Base-by-base conservation (phyloP, 1,139 yeast species). In the Kurtzmaniella quercitrusa region DNA sequence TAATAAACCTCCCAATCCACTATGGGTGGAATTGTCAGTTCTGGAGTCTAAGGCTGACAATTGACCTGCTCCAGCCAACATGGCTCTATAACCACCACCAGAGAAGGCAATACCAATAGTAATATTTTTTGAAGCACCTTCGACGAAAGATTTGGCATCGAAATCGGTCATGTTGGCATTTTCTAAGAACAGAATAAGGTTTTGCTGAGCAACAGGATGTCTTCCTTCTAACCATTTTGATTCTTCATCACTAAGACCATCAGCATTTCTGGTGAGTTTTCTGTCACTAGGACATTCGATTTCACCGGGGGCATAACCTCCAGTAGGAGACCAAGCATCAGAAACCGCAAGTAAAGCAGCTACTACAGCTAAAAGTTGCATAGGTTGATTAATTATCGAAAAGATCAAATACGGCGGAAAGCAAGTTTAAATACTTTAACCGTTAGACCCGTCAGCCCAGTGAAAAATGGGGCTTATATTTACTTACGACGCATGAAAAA, bases 1-100 rank as follows among this genome's bases (percentile, higher is more conserved):
- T 41, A 86, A 68, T 43, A 89, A 66, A 1, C 96, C 95, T 29
- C 95, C 95, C 42, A 89, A 62, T 25, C 95, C 95, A 41, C 70
- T 62, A 2, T 59, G 55, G 41, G 55, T 54, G 2, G 66, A 54
- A 27, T 56, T 57, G 6, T 51, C 50, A 14, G 56, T 62, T 50
- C 70, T 48, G 41, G 56, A 59, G 46, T 65, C 70, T n/a, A 71
- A 57, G 1, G 75, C 73, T 38, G 70, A 51, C 33, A 72, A 50
- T 49, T 70, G 70, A 2, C 77, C 77, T 0, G 76, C 77, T 1
- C 77, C 77, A 17, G 55, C 51, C 39, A 72, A 60, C 76, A 72
- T 71, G 47, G 77, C 76, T 44, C 77, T 59, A 50, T 70, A 72
- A 11, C 76, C 76, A 40, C 77, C 77, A 7, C 77, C 77, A 46